These are phyloP conservation scores for Bromus sterilis DNA, from an alignment of 176 grass and related monocot species.

Conservation along the genomic window DNA sequence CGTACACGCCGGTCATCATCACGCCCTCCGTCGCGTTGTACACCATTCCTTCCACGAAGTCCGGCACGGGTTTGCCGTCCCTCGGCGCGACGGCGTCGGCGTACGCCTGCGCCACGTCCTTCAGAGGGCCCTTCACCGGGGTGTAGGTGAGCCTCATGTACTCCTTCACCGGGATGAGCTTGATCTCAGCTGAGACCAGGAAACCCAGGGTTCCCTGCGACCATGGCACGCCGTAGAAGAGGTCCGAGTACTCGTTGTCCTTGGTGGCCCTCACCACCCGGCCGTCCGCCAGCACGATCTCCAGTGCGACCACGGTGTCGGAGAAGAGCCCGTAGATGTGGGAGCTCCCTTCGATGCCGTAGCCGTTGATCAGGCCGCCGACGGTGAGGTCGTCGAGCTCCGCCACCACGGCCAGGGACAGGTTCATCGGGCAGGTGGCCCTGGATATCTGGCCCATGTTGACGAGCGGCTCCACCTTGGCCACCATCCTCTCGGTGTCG, in stretches of 20 bases:
- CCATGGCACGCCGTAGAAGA: constrained; percentile 94
- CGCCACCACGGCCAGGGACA: constrained; percentile 64
- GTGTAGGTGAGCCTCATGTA: constrained; percentile 85
- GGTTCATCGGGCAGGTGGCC: constrained; percentile 79
- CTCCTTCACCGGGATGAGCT: constrained; percentile 82
- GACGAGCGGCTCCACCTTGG: constrained; percentile 78
- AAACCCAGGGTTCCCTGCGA: constrained; percentile 88
- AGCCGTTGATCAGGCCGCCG: constrained; percentile 88
- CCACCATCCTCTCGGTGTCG: constrained; percentile 75
- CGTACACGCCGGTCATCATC: constrained; percentile 88
- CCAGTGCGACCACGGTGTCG: constrained; percentile 73
- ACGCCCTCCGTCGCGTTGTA: constrained; percentile 65
- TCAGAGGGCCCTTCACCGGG: constrained; percentile 46
- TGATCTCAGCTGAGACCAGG: constrained; percentile 85
- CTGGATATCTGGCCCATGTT: constrained; percentile 91
- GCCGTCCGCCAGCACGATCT: constrained; percentile 81
- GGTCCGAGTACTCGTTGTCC: constrained; percentile 83
- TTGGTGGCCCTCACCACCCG: constrained; percentile 78
- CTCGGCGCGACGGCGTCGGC: constrained; percentile 70
- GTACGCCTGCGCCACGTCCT: constrained; percentile 63
- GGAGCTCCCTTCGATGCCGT: constrained; percentile 91
- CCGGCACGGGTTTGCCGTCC: constrained; percentile 74
- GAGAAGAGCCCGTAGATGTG: constrained; percentile 92
- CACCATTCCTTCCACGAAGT: constrained; percentile 93
- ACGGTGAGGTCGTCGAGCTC: constrained; percentile 96